Evolutionary conservation across 78 protist genomes (phyloP).

Genomic region (Speleostelium caveatum): DNA sequence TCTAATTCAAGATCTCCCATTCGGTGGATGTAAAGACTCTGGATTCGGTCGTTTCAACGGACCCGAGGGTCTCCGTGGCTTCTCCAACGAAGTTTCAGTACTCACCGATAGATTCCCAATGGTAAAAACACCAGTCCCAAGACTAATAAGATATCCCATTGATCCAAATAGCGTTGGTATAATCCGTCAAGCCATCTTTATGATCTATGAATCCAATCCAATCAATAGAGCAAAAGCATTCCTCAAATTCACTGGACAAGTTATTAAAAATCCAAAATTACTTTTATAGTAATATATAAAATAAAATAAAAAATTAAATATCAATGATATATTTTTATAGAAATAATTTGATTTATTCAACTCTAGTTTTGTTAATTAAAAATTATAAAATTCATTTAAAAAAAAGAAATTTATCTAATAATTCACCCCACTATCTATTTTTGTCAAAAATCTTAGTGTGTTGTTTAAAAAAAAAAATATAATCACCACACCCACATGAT

Average conservation of each 20-base stretch:
- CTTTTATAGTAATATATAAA: slow-evolving; percentile 17
- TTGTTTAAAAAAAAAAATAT: neutral
- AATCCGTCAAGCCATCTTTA: slow-evolving; percentile 71
- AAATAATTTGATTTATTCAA: too few species aligned
- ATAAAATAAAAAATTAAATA: neutral
- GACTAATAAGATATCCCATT: slow-evolving; percentile 72
- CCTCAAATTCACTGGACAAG: slow-evolving; percentile 32
- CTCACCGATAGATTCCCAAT: slow-evolving; percentile 73
- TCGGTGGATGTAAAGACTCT: slow-evolving; percentile 91
- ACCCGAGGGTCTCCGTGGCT: slow-evolving; percentile 84
- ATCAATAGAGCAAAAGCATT: slow-evolving; percentile 39
- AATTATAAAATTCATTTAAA: too few species aligned
- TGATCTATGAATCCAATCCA: slow-evolving; percentile 47
- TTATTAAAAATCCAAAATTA: slow-evolving; percentile 62
- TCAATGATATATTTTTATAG: too few species aligned
- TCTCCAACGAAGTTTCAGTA: slow-evolving; percentile 58
- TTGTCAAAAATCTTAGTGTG: too few species aligned
- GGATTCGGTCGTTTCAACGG: slow-evolving; percentile 88
- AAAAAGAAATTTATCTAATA: too few species aligned
- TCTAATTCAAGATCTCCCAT: slow-evolving; percentile 88
- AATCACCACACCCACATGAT: neutral
- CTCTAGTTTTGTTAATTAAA: too few species aligned
- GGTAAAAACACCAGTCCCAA: slow-evolving; percentile 61
- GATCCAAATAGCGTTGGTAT: slow-evolving; percentile 76
- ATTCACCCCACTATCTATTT: too few species aligned